Evolutionary conservation across 495 filamentous ascomycete species (phyloP), one percentile per base, ranked within the genome.

Genomic region (Pyrenula aspistea): DNA sequence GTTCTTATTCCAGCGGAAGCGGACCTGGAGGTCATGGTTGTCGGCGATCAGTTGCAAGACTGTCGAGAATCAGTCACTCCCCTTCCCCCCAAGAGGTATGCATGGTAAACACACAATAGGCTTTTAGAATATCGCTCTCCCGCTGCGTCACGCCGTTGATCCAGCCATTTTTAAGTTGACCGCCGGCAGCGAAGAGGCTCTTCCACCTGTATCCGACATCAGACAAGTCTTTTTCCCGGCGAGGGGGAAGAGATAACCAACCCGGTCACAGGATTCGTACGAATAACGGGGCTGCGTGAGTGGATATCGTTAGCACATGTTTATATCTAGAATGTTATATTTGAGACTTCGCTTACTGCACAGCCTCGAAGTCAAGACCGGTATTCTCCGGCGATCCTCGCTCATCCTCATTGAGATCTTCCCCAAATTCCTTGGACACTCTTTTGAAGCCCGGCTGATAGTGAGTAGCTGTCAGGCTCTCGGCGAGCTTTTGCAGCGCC

Each of bases 221-320:
- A n/a, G n/a, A n/a, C n/a, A n/a, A n/a, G n/a, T n/a, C n/a, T n/a
- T n/a, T n/a, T n/a, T n/a, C n/a, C n/a, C n/a, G n/a, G n/a, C n/a
- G n/a, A n/a, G n/a, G n/a, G n/a, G n/a, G n/a, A n/a, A n/a, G n/a
- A n/a, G n/a, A n/a, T n/a, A n/a, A n/a, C n/a, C n/a, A n/a, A n/a
- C 1, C 87, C 87, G 0, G 87, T 89, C 0, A 90, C 83, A 0
- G 87, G 85, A 65, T 89, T 86, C 22, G 86, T 89, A 24, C 87
- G 79, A 15, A 89, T 70, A 12, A 88, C 78, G 0, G 84, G 83
- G 67, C 88, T 85, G 3, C 78, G 65, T 12, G 84, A 80, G 24
- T 66, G 73, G 11, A 89, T 67, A 1, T 77, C 63, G 2, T 19
- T 48, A 0, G n/a, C n/a, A n/a, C n/a, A n/a, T n/a, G n/a, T n/a